These are phyloP conservation scores for Talaromyces liani DNA, from an alignment of 495 filamentous ascomycete species.

Conservation along the genomic window DNA sequence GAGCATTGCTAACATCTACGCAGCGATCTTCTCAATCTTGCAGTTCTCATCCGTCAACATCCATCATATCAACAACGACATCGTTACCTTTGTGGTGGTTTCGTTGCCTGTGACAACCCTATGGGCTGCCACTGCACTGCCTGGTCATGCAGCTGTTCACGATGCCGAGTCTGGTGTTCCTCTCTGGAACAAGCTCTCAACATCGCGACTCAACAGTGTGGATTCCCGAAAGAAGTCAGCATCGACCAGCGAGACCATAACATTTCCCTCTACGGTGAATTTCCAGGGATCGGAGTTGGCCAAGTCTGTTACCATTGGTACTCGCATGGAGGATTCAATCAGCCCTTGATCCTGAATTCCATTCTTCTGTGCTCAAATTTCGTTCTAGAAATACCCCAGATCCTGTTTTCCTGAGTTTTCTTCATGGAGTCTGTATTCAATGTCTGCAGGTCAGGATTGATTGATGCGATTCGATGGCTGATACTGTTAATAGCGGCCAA, in stretches of 20 bases:
- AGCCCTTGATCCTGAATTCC: not conserved
- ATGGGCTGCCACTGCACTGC: slow-evolving; percentile 53
- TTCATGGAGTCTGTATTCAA: not conserved
- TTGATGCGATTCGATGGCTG: not conserved
- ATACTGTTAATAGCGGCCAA: not conserved
- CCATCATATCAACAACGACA: slow-evolving; percentile 52
- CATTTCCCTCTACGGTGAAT: not conserved
- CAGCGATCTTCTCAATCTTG: slow-evolving; percentile 64
- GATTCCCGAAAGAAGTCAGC: not conserved
- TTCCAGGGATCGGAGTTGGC: not conserved
- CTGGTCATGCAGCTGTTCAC: not conserved
- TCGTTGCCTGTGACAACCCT: slow-evolving; percentile 75
- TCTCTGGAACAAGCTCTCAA: not conserved
- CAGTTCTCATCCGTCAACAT: slow-evolving; percentile 51
- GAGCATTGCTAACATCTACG: slow-evolving; percentile 11
- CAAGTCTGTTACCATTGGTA: not conserved
- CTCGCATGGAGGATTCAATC: not conserved
- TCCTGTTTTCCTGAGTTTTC: not conserved
- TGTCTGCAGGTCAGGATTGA: not conserved
- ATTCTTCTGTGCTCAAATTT: not conserved
- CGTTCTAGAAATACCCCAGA: not conserved
- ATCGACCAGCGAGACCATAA: not conserved
- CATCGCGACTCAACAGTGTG: not conserved
- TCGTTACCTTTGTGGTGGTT: slow-evolving; percentile 60
- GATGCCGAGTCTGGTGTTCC: slow-evolving; percentile 2